These are phyloP conservation scores for Viola pubescens DNA, from an alignment of 441 rosid species.

Conservation along the genomic window DNA sequence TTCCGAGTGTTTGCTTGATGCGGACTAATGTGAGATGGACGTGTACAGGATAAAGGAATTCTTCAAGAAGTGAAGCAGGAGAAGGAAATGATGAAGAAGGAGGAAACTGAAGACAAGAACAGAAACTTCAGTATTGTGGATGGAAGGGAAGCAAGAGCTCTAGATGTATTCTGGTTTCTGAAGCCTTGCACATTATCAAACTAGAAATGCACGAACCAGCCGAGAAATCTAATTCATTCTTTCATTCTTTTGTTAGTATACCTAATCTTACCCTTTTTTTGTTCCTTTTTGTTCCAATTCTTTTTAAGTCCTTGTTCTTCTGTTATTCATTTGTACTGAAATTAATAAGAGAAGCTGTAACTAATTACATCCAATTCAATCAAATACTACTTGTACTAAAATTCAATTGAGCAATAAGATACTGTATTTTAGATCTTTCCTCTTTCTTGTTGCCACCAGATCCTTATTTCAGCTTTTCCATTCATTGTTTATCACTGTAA, in stretches of 20 bases:
- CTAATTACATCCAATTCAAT: background rate
- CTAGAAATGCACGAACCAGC: constrained; percentile 10
- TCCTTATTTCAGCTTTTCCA: too few relatives aligned
- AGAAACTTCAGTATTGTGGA: constrained; percentile 26
- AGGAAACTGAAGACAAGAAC: constrained; percentile 27
- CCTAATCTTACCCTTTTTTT: background rate
- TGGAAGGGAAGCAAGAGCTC: constrained; percentile 39
- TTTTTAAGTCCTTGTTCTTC: background rate
- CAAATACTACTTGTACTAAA: constrained; percentile 5
- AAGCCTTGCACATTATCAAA: constrained; percentile 75
- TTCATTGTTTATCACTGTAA: too few relatives aligned
- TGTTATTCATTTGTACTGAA: constrained; percentile 11
- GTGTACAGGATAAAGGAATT: constrained; percentile 41
- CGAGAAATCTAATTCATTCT: background rate
- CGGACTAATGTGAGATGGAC: background rate
- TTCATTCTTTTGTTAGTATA: constrained; percentile 7
- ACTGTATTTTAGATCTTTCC: background rate
- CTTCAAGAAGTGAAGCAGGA: constrained; percentile 44
- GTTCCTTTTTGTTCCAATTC: background rate
- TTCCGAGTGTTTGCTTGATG: background rate
- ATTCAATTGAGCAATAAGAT: constrained; percentile 27
- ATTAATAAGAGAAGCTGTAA: constrained; percentile 21
- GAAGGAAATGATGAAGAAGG: constrained; percentile 22
- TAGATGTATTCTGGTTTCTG: constrained; percentile 80
- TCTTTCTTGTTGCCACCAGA: too few relatives aligned